A percentile compares a stretch with the other conserved stretches of the same genome.
These are phyloP conservation scores for Agroathelia rolfsii DNA, from an alignment of 1,284 basidiomycete species.

Conservation along the genomic window DNA sequence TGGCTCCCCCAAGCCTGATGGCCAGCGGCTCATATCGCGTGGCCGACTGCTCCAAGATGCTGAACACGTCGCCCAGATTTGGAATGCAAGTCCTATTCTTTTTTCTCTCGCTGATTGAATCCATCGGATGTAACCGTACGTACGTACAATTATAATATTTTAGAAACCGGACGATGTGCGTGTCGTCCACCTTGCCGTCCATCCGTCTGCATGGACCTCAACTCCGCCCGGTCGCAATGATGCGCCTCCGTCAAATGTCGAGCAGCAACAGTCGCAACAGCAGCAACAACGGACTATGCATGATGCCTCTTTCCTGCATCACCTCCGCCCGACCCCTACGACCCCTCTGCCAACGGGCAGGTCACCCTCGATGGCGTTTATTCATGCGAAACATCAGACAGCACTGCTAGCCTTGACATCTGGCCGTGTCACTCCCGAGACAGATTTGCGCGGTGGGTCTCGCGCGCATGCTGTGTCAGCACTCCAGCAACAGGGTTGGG, in stretches of 20 bases:
- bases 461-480: neutral
- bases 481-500: conserved; percentile 35
- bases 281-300: neutral
- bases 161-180: conserved; percentile 49
- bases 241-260: neutral
- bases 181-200: conserved; percentile 64
- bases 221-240: conserved; percentile 23
- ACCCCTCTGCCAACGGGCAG: conserved; percentile 10
- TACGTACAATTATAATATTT: conserved; percentile 11
- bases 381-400: conserved; percentile 35
- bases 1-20: conserved; percentile 55
- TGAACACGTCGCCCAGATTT: conserved; percentile 55
- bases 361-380: conserved; percentile 28
- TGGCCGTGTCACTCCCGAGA: too few relatives aligned
- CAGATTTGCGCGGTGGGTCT: conserved; percentile 18
- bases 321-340: conserved; percentile 1
- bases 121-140: conserved; percentile 1
- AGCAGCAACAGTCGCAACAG: conserved; percentile 3
- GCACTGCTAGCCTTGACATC: conserved; percentile 34
- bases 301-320: neutral
- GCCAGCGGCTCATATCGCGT: conserved; percentile 67
- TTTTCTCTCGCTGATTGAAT: conserved; percentile 9
- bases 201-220: conserved; percentile 62
- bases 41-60: conserved; percentile 56
- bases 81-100: conserved; percentile 42